phyloP scores from a whole-genome alignment of 2,329 filamentous ascomycete genomes.

The Thermothelomyces thermophilus region DNA sequence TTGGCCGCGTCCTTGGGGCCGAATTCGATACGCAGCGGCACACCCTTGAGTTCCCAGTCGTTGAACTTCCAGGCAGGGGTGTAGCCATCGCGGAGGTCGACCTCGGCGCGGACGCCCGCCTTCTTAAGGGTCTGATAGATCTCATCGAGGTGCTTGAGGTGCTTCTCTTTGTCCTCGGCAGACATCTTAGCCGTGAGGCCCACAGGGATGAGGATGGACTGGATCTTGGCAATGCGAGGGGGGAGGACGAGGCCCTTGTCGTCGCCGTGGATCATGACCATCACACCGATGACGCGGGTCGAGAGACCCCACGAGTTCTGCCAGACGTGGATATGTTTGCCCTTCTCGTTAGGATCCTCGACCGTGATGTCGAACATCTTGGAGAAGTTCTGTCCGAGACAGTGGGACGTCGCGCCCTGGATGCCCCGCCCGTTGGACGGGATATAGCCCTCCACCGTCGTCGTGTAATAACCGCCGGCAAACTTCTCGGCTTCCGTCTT shows the following conservation, averaged over 20 bases:
- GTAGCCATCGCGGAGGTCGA: slow-evolving; percentile 85
- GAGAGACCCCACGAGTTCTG: slow-evolving; percentile 99
- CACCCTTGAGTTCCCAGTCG: slow-evolving; percentile 95
- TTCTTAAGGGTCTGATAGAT: slow-evolving; percentile 64
- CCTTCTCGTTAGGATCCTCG: slow-evolving; percentile 80
- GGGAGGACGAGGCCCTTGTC: slow-evolving; percentile 92
- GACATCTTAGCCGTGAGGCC: slow-evolving; percentile 85
- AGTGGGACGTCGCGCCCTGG: slow-evolving; percentile 92
- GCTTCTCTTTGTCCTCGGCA: slow-evolving; percentile 68
- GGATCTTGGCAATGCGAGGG: slow-evolving; percentile 79
- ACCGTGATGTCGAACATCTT: slow-evolving; percentile 99
- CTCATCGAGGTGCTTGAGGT: slow-evolving; percentile 68
- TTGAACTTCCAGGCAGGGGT: slow-evolving; percentile 97
- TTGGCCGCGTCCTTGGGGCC: slow-evolving; percentile 90
- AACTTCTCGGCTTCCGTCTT: slow-evolving; percentile 99
- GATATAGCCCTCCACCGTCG: slow-evolving; percentile 95
- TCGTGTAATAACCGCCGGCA: slow-evolving; percentile 91
- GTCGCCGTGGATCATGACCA: slow-evolving; percentile 97
- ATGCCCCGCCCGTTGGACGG: slow-evolving; percentile 93
- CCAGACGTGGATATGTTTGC: slow-evolving; percentile 80
- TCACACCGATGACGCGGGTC: slow-evolving; percentile 93
- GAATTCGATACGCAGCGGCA: slow-evolving; percentile 89
- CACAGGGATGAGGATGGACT: slow-evolving; percentile 83
- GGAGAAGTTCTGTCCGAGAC: slow-evolving; percentile 93
- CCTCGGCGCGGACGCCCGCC: slow-evolving; percentile 69